Conservation (phyloP, 2,329 filamentous ascomycete species). For the Aspergillus sp. region DNA sequence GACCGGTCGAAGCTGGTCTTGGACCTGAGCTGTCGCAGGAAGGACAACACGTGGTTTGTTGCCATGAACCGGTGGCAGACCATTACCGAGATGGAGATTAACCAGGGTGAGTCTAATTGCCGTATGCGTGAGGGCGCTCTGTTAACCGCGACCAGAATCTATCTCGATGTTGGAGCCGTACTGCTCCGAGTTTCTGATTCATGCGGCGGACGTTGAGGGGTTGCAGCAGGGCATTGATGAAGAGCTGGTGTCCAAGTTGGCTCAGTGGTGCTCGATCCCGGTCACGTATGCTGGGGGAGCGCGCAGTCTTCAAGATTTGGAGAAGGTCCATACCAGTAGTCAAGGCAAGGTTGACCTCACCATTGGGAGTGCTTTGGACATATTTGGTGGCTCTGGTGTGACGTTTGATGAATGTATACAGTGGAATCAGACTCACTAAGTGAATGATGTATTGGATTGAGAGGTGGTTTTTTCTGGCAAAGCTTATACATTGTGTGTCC, state of each 20-base stretch:
- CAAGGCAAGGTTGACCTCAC: conserved; percentile 83
- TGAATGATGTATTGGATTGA: background rate
- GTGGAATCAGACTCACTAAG: conserved; percentile 65
- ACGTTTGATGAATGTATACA: conserved; percentile 82
- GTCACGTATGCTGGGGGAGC: conserved; percentile 98
- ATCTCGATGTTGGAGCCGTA: conserved; percentile 81
- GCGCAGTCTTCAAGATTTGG: conserved; percentile 74
- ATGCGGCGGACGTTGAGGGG: conserved; percentile 95
- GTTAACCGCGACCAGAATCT: conserved; percentile 58
- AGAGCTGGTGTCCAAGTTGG: conserved; percentile 70
- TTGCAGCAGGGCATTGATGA: conserved; percentile 89
- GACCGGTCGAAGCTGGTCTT: conserved; percentile 84
- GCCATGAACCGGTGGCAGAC: conserved; percentile 99
- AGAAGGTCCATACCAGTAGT: conserved; percentile 76
- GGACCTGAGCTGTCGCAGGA: conserved; percentile 84
- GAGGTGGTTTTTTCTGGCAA: no score
- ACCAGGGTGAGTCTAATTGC: conserved; percentile 59
- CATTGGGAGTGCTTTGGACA: conserved; percentile 92
- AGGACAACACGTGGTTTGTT: conserved; percentile 81
- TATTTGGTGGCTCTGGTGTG: conserved; percentile 86
- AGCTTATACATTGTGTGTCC: background rate
- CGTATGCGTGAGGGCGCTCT: background rate
- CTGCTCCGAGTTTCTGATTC: conserved; percentile 94
- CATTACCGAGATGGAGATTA: conserved; percentile 93
- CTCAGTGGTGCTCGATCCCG: conserved; percentile 84